Conservation (phyloP, 768 basidiomycete species). For the Agaricus blazei region DNA sequence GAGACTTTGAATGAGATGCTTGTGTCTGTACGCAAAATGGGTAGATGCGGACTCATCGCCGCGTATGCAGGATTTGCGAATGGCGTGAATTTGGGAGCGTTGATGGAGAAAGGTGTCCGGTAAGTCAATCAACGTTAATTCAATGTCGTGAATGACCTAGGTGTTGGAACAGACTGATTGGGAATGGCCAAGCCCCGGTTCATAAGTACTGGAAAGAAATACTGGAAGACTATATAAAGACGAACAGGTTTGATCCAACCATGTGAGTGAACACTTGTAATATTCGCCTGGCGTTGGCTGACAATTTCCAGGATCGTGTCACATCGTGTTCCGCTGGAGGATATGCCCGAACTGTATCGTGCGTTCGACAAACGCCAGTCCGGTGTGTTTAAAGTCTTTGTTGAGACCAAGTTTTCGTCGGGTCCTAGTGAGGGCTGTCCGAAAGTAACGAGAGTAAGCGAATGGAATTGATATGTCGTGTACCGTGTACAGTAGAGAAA, state of each 20-base stretch:
- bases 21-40: constrained; percentile 46
- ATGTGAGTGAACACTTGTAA: constrained; percentile 32
- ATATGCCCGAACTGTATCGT: constrained; percentile 57
- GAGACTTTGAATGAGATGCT: constrained; percentile 56
- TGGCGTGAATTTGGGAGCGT: constrained; percentile 62
- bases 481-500: background rate
- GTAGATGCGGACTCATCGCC: constrained; percentile 58
- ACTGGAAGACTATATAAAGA: constrained; percentile 55
- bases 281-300: background rate
- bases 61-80: constrained; percentile 68
- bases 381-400: constrained; percentile 71
- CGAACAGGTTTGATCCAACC: constrained; percentile 61
- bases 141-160: background rate
- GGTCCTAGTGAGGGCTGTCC: constrained; percentile 47
- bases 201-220: constrained; percentile 73
- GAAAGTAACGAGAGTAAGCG: constrained; percentile 44
- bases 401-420: constrained; percentile 56
- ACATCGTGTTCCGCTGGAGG: constrained; percentile 60
- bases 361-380: constrained; percentile 52
- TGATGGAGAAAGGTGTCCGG: constrained; percentile 75
- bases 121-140: constrained; percentile 9
- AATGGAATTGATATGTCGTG: constrained; percentile 25
- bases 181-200: constrained; percentile 73
- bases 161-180: constrained; percentile 39
- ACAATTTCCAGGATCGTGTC: constrained; percentile 36